A percentile compares a stretch with the other conserved stretches of the same genome.
These are phyloP conservation scores for Globisporangium middletonii DNA, from an alignment of 352 stramenopile species.

Conservation along the genomic window DNA sequence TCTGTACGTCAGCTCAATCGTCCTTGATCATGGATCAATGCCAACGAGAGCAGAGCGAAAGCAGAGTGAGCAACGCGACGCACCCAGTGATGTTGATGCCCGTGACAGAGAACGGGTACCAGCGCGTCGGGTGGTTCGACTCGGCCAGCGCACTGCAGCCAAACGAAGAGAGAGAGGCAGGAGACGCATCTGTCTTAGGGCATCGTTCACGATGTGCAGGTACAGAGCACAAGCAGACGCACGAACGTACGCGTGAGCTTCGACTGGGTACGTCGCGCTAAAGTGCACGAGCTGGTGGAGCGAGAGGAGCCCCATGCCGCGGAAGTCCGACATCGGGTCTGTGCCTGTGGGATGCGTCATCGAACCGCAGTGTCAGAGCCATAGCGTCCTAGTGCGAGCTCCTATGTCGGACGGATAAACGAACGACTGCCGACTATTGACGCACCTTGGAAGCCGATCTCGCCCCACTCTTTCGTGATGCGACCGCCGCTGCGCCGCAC, in stretches of 20 bases:
- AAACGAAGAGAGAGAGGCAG: background rate
- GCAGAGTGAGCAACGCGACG: background rate
- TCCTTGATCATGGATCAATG: background rate
- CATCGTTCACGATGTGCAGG: no score
- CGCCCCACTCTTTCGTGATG: slow-evolving; percentile 84
- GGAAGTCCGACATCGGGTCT: slow-evolving; percentile 83
- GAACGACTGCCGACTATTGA: no score
- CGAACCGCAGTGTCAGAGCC: no score
- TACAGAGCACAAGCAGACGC: background rate
- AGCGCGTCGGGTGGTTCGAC: slow-evolving; percentile 79
- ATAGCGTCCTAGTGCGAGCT: background rate
- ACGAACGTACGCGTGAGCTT: slow-evolving; percentile 52
- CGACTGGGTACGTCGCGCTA: slow-evolving; percentile 60
- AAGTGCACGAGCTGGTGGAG: slow-evolving; percentile 76
- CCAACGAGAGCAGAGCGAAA: no score
- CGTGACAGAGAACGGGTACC: slow-evolving; percentile 83
- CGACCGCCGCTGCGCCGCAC: slow-evolving; percentile 65
- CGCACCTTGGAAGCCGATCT: slow-evolving; percentile 84
- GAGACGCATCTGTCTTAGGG: no score
- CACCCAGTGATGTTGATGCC: slow-evolving; percentile 84
- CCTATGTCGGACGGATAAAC: background rate
- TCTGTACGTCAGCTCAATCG: no score
- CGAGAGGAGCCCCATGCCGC: slow-evolving; percentile 77
- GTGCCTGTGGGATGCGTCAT: slow-evolving; percentile 27
- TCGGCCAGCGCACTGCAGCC: slow-evolving; percentile 57